phyloP scores from a whole-genome alignment of 352 stramenopile genomes.

The Globisporangium rhizosaccharum region DNA sequence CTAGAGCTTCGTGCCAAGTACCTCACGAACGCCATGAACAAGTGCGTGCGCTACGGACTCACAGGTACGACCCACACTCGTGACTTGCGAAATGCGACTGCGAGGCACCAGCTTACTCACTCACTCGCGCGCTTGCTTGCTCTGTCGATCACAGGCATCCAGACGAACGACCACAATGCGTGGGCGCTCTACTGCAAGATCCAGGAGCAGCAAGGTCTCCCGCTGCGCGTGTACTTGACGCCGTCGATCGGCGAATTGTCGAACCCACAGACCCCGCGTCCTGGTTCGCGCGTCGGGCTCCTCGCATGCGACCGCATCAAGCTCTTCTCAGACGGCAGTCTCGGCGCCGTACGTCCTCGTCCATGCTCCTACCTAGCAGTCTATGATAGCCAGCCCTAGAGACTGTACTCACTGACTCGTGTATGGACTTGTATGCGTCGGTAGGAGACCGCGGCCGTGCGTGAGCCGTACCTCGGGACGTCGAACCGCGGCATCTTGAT shows the following conservation, averaged over 20 bases:
- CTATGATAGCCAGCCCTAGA: not conserved
- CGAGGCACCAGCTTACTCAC: not conserved
- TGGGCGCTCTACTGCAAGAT: slow-evolving; percentile 79
- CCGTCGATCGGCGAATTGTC: slow-evolving; percentile 60
- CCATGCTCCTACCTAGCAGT: not conserved
- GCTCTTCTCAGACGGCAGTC: slow-evolving; percentile 84
- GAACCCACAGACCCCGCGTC: slow-evolving; percentile 29
- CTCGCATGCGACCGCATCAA: slow-evolving; percentile 85
- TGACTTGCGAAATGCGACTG: not conserved
- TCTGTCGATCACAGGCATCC: slow-evolving; percentile 31
- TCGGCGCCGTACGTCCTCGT: slow-evolving; percentile 57
- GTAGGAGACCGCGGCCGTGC: slow-evolving; percentile 82
- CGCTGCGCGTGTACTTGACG: slow-evolving; percentile 77
- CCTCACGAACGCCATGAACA: slow-evolving; percentile 45
- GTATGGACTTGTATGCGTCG: not conserved
- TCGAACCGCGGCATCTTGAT: slow-evolving; percentile 80
- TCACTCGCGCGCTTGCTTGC: not conserved
- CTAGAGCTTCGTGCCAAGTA: slow-evolving; percentile 62
- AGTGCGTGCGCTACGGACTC: slow-evolving; percentile 68
- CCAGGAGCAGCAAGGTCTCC: slow-evolving; percentile 44
- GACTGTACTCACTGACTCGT: not conserved
- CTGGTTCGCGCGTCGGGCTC: slow-evolving; percentile 40
- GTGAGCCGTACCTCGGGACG: slow-evolving; percentile 55
- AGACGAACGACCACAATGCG: slow-evolving; percentile 83
- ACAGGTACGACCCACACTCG: slow-evolving; percentile 26